Base-by-base conservation (phyloP, 164 flowering plant species). In the grape (Vitis vinifera) region DNA sequence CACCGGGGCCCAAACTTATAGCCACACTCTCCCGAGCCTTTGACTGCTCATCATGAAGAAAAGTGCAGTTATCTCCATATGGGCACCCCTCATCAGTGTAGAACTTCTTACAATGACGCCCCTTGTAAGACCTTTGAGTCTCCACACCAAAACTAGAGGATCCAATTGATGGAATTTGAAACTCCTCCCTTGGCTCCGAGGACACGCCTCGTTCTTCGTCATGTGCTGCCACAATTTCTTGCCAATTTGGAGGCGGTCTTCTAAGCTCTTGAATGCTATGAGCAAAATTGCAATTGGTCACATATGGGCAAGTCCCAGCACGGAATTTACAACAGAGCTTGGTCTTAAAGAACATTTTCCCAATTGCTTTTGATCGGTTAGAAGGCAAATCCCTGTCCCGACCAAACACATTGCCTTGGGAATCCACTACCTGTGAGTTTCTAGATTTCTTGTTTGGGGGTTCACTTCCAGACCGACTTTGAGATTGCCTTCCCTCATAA, bases 61-160 rank as follows among this genome's bases (percentile, higher is more conserved):
- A 95, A 23, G 97, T 90, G 66, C 99, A 95, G 74, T 71, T 89
- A 51, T 90, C 97, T 11, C 99, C 99, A 84, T 91, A 95, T 0
- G 99, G 97, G 67, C 99, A 95, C 3, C 99, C 99, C 73, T 95
- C 99, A 47, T 91, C 99, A 7, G 98, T 93, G 68, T 89, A 93
- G 59, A 95, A 95, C 85, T 93, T 95, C 86, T 93, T 95, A 73
- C 99, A 95, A 62, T 92, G 99, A 62, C 99, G 68, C 62, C 99
- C 96, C 74, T 93, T 95, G 65, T 82, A 87, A 10, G 98, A 90
- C 79, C 99, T 90, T 76, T 82, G 91, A 13, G 85, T 64, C 60
- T 95, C 99, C 31, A 71, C 86, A 59, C 71, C 74, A 65, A 78
- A 73, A 64, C 71, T 72, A 1, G 87, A 60, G 16, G 90, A 84